These are phyloP conservation scores for Phytophthora cryptogea DNA, from an alignment of 352 stramenopile genomes.

Conservation along the genomic window DNA sequence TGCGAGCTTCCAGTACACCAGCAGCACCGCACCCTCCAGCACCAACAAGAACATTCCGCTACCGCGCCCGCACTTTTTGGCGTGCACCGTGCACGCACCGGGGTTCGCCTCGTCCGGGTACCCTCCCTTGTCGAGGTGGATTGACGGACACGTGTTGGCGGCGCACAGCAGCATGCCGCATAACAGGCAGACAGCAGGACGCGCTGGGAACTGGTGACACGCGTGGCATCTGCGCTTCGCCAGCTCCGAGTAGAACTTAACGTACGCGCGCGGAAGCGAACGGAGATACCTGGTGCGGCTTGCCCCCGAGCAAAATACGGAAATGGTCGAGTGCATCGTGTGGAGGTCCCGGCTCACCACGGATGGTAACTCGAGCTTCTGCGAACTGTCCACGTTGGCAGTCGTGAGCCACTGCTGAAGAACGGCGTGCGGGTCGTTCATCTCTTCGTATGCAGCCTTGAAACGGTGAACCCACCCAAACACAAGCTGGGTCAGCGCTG, in stretches of 20 bases:
- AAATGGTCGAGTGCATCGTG: conserved; percentile 80
- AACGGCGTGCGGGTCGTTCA: conserved; percentile 72
- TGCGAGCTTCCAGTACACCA: conserved; percentile 88
- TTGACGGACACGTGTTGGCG: conserved; percentile 78
- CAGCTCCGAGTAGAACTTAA: conserved; percentile 86
- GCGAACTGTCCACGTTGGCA: conserved; percentile 51
- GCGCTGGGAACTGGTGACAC: conserved; percentile 80
- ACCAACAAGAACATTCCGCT: conserved; percentile 86
- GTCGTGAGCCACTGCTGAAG: conserved; percentile 78
- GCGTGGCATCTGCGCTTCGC: conserved; percentile 78
- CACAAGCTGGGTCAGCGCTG: conserved; percentile 43
- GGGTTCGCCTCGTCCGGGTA: conserved; percentile 83
- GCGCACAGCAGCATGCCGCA: conserved; percentile 83
- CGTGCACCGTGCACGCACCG: conserved; percentile 81
- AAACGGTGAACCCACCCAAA: conserved; percentile 69
- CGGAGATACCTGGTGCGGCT: conserved; percentile 76
- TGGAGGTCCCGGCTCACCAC: conserved; percentile 73
- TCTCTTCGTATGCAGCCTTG: conserved; percentile 73
- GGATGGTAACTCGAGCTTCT: conserved; percentile 38
- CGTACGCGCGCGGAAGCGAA: conserved; percentile 74
- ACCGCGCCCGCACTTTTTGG: conserved; percentile 83
- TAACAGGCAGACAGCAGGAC: conserved; percentile 84
- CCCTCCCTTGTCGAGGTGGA: conserved; percentile 67
- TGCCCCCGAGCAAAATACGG: conserved; percentile 61
- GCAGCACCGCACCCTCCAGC: conserved; percentile 80